These are phyloP conservation scores for Jacaranda copaia DNA, from an alignment of 257 asterid species.

Conservation along the genomic window DNA sequence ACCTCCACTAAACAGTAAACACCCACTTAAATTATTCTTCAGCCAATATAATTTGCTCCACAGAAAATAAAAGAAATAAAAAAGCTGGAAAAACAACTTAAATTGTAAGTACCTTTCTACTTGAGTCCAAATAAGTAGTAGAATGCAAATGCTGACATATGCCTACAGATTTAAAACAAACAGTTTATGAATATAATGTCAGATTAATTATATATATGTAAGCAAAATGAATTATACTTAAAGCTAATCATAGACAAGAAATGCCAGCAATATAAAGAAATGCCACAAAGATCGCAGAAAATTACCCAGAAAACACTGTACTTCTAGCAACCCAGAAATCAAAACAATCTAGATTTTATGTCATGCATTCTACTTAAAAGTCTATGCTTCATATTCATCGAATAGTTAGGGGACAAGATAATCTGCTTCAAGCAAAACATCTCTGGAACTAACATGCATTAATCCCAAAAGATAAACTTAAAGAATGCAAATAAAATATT, in stretches of 20 bases:
- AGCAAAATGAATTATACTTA: too few relatives aligned
- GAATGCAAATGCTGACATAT: too few relatives aligned
- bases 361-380: background rate
- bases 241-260: too few relatives aligned
- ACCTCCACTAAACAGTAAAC: conserved; percentile 34
- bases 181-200: too few relatives aligned
- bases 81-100: conserved; percentile 5
- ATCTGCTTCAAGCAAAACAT: background rate
- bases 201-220: too few relatives aligned
- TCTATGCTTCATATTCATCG: background rate
- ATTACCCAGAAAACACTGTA: background rate
- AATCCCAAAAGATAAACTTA: background rate
- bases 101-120: too few relatives aligned
- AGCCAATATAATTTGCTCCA: conserved; percentile 22
- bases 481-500: background rate
- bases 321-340: background rate
- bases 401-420: background rate
- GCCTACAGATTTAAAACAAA: too few relatives aligned
- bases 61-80: conserved; percentile 17
- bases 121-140: too few relatives aligned
- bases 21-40: conserved; percentile 28
- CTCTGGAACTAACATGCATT: background rate
- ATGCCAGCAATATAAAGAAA: background rate
- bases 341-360: background rate
- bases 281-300: background rate